phyloP scores from a whole-genome alignment of 2,329 filamentous ascomycete species.

The Colletotrichum neosansevieriae region DNA sequence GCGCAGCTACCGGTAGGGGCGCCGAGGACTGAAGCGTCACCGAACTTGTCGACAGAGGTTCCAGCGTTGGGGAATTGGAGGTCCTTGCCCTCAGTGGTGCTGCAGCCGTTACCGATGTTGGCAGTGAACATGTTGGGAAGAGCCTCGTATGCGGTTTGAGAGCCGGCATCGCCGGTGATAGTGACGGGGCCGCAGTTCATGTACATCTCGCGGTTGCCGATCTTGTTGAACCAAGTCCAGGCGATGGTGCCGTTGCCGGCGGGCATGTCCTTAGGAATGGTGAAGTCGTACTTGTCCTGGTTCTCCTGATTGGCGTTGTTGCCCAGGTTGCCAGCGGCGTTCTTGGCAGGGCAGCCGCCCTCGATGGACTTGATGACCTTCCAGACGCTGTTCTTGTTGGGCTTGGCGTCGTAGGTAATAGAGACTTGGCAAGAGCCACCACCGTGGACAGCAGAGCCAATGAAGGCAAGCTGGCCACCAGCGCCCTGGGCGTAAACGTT shows the following conservation, averaged over 20 bases:
- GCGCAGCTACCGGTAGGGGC: too few relatives aligned
- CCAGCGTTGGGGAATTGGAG: too few relatives aligned
- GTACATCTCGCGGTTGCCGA: slow-evolving; percentile 96
- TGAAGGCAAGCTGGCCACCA: slow-evolving; percentile 70
- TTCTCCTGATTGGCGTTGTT: slow-evolving; percentile 57
- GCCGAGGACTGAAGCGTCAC: too few relatives aligned
- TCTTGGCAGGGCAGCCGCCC: slow-evolving; percentile 82
- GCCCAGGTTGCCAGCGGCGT: slow-evolving; percentile 68
- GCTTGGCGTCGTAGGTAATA: slow-evolving; percentile 80
- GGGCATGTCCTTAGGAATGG: slow-evolving; percentile 77
- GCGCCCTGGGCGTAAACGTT: slow-evolving; percentile 76
- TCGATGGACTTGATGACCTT: slow-evolving; percentile 91
- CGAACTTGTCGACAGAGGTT: too few relatives aligned
- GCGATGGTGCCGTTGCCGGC: slow-evolving; percentile 84
- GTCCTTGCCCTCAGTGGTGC: too few relatives aligned
- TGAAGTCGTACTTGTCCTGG: slow-evolving; percentile 74
- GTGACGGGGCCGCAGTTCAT: slow-evolving; percentile 91
- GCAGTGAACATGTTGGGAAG: slow-evolving; percentile 83
- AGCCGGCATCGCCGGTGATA: slow-evolving; percentile 67
- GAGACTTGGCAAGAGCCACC: slow-evolving; percentile 94
- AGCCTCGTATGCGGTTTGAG: slow-evolving; percentile 64
- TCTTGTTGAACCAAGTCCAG: slow-evolving; percentile 95
- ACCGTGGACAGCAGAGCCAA: slow-evolving; percentile 82
- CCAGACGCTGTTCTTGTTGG: slow-evolving; percentile 77
- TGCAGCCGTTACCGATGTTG: too few relatives aligned